Evolutionary conservation across 2,329 filamentous ascomycete species (phyloP).

Genomic region (Didymella glomerata): DNA sequence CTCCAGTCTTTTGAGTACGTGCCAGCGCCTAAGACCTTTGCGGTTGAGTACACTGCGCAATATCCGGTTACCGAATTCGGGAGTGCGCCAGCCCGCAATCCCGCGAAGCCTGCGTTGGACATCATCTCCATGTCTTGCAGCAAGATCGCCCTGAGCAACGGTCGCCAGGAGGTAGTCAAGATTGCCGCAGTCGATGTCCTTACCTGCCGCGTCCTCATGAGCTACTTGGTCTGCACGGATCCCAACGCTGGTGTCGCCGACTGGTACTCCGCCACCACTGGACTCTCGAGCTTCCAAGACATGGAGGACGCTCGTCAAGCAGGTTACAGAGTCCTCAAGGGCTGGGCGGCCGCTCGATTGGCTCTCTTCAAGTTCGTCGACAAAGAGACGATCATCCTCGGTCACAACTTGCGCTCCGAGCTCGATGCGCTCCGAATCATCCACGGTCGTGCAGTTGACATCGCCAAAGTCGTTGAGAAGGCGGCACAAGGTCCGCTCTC

Average conservation of each 20-base stretch:
- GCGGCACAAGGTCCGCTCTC: conserved; percentile 45
- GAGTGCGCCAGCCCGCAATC: conserved; percentile 27
- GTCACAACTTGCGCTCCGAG: conserved; percentile 45
- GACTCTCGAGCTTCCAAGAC: conserved; percentile 33
- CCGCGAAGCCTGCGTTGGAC: conserved; percentile 23
- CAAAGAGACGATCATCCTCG: conserved; percentile 46
- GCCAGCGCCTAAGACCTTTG: conserved; percentile 38
- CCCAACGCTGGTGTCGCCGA: conserved; percentile 30
- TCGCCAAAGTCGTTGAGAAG: conserved; percentile 44
- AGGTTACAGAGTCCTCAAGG: conserved; percentile 46
- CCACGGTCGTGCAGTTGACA: conserved; percentile 46
- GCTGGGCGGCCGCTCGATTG: conserved; percentile 43
- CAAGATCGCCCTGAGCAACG: conserved; percentile 37
- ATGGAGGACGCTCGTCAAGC: conserved; percentile 38
- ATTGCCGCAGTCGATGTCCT: conserved; percentile 45
- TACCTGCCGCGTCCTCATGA: conserved; percentile 44
- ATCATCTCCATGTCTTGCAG: conserved; percentile 42
- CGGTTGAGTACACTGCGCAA: conserved; percentile 27
- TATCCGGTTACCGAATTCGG: conserved; percentile 35
- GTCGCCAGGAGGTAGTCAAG: conserved; percentile 41
- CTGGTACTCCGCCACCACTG: conserved; percentile 40
- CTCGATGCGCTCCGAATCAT: conserved; percentile 47
- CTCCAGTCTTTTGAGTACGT: conserved; percentile 40
- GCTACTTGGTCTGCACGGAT: conserved; percentile 44
- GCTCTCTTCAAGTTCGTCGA: conserved; percentile 44